Conservation (phyloP, 306 rosid genomes). For the Glycine tomentella region DNA sequence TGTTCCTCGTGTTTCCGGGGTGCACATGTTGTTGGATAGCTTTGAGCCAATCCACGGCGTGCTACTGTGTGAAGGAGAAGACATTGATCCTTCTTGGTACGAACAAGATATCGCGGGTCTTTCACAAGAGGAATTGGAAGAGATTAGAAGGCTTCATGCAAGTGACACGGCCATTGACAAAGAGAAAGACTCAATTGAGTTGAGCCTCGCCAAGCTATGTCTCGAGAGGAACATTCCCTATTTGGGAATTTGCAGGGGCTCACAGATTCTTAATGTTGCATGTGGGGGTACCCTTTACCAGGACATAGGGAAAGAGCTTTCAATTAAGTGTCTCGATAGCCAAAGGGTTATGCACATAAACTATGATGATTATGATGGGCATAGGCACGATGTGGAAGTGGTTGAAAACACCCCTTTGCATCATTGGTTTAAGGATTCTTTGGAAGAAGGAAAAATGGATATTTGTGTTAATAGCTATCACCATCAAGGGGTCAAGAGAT, state of each 20-base stretch:
- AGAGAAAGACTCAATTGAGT: slow-evolving; percentile 88
- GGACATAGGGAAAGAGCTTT: slow-evolving; percentile 76
- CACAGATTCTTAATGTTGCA: slow-evolving; percentile 88
- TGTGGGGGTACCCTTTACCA: slow-evolving; percentile 88
- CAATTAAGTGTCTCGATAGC: slow-evolving; percentile 48
- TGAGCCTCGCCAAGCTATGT: slow-evolving; percentile 84
- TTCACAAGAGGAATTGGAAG: slow-evolving; percentile 70
- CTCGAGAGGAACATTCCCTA: slow-evolving; percentile 93
- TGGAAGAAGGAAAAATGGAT: slow-evolving; percentile 65
- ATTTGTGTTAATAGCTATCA: slow-evolving; percentile 91
- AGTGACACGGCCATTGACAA: slow-evolving; percentile 87
- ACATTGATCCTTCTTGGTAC: slow-evolving; percentile 88
- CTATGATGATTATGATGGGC: slow-evolving; percentile 90
- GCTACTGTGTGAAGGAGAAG: slow-evolving; percentile 95
- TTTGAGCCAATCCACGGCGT: slow-evolving; percentile 98
- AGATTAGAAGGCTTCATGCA: slow-evolving; percentile 72
- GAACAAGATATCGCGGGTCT: slow-evolving; percentile 62
- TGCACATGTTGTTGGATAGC: slow-evolving; percentile 77
- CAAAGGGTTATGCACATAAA: slow-evolving; percentile 68
- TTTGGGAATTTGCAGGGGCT: slow-evolving; percentile 90
- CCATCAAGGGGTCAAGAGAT: slow-evolving; percentile 89
- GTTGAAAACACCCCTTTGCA: slow-evolving; percentile 82
- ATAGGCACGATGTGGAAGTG: slow-evolving; percentile 75
- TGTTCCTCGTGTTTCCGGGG: slow-evolving; percentile 87
- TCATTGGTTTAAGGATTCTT: slow-evolving; percentile 77